Evolutionary conservation across 163 green algal genomes (phyloP).

Genomic region (Scenedesmus sp.): DNA sequence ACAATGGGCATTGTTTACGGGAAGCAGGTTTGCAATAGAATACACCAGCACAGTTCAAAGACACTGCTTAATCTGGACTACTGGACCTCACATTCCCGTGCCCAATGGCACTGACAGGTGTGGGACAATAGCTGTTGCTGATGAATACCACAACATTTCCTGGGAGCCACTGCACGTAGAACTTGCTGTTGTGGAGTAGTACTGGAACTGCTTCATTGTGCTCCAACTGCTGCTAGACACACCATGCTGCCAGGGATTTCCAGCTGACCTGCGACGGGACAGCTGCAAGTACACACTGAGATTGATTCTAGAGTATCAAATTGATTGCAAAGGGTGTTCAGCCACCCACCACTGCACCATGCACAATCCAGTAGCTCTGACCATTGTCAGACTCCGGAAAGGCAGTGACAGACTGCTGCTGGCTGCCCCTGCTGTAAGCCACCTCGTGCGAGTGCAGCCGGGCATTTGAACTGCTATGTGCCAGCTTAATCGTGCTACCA

Average conservation of each 20-base stretch:
- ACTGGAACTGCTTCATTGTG: too few relatives aligned
- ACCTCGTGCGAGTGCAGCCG: slow-evolving; percentile 91
- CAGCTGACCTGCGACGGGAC: not conserved
- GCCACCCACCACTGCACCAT: slow-evolving; percentile 63
- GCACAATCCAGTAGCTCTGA: slow-evolving; percentile 89
- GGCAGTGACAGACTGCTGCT: slow-evolving; percentile 94
- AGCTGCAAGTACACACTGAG: not conserved
- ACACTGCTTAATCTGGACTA: too few relatives aligned
- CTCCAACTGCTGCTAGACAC: too few relatives aligned
- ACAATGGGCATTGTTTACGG: not conserved
- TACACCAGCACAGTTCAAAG: too few relatives aligned
- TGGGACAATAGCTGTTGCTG: too few relatives aligned
- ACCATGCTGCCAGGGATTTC: too few relatives aligned
- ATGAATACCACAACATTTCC: too few relatives aligned
- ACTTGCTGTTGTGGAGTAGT: too few relatives aligned
- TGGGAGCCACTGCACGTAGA: too few relatives aligned
- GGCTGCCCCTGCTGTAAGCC: slow-evolving; percentile 85
- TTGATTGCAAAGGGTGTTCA: not conserved
- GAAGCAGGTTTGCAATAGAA: not conserved
- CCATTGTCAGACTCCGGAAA: slow-evolving; percentile 78
- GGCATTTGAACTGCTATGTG: slow-evolving; percentile 71
- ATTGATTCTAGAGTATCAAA: too few relatives aligned
- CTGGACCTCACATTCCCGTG: too few relatives aligned
- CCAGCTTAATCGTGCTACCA: slow-evolving; percentile 92
- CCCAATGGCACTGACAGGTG: too few relatives aligned